phyloP scores from a whole-genome alignment of 139 green algal genomes.

The Coelastrella sp. region DNA sequence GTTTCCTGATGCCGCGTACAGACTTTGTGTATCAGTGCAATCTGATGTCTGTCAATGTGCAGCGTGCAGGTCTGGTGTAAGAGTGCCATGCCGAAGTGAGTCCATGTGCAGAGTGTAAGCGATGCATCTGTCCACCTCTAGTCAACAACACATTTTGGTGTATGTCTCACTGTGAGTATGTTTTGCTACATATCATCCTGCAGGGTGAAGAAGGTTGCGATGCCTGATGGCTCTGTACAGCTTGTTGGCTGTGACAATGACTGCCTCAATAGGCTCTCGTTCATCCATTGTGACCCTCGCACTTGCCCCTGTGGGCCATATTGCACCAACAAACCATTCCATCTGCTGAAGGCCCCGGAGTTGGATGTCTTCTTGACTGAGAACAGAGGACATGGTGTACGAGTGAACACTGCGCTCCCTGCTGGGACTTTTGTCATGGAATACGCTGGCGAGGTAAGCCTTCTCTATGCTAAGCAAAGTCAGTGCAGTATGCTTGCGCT shows the following conservation, averaged over 20 bases:
- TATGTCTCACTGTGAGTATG: too few species aligned
- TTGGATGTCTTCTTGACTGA: constrained; percentile 84
- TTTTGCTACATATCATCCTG: too few species aligned
- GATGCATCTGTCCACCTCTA: too few species aligned
- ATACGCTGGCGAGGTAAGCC: constrained; percentile 83
- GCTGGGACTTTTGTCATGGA: constrained; percentile 86
- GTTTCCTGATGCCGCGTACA: too few species aligned
- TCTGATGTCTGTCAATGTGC: too few species aligned
- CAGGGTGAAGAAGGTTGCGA: constrained; percentile 3
- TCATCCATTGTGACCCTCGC: constrained; percentile 81
- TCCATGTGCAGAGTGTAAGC: too few species aligned
- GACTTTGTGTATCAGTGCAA: too few species aligned
- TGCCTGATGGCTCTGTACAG: constrained; percentile 33
- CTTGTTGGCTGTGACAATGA: constrained; percentile 63
- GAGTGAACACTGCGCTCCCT: constrained; percentile 57
- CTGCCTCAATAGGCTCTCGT: constrained; percentile 80
- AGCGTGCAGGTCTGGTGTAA: too few species aligned
- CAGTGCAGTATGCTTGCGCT: too few species aligned
- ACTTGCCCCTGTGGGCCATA: constrained; percentile 80
- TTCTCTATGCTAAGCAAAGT: neutral
- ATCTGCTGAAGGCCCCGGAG: constrained; percentile 66
- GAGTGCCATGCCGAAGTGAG: too few species aligned
- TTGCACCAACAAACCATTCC: constrained; percentile 87
- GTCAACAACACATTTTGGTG: too few species aligned
- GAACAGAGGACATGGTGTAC: constrained; percentile 77